Evolutionary conservation across 2,329 filamentous ascomycete species (phyloP), one percentile per base, ranked within the genome.

Genomic region (Colletotrichum tropicale): DNA sequence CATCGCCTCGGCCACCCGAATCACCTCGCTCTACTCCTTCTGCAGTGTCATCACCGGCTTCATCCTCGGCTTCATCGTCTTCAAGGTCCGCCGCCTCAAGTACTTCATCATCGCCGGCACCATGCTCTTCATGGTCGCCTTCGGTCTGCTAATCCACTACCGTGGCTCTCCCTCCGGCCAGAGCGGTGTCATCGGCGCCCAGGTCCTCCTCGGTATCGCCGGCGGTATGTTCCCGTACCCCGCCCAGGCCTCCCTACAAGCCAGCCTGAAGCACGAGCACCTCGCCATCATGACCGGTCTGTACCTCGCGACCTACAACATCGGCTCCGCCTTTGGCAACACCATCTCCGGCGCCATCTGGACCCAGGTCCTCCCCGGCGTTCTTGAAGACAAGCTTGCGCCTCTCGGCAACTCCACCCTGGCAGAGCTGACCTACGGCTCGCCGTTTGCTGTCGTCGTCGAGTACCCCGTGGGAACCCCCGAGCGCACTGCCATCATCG

Each of bases 271-370:
- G 78, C 87, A 89, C 81, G 87, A 89, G 81, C 81, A 93, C 78
- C 85, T 94, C 36, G 92, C 92, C 58, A 89, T 93, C 77, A 89
- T 94, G 77, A 94, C 91, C 0, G 91, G 89, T 55, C 82, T 93
- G 21, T 93, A 90, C 80, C 88, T 93, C 4, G 89, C 91, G 18
- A 88, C 85, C n/a, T 93, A 93, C 84, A 91, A 91, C 80, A 87
- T 93, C 52, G 92, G 92, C 34, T 91, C 88, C 7, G 91, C 91
- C 1, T 81, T 93, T 2, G 91, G 92, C 26, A 89, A 90, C 80
- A 87, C 90, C 18, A 88, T 93, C 30, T 91, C 91, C 0, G 91
- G 91, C 16, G 89, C 90, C 24, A 88, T 93, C 76, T 93, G 91
- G 91, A 90, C 89, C 1, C 90, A 93, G 79, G 83, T 88, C 4